Evolutionary conservation across 805 yeast genomes (phyloP), one percentile per base, ranked within the genome.

Genomic region (Scheffersomyces ergatensis): DNA sequence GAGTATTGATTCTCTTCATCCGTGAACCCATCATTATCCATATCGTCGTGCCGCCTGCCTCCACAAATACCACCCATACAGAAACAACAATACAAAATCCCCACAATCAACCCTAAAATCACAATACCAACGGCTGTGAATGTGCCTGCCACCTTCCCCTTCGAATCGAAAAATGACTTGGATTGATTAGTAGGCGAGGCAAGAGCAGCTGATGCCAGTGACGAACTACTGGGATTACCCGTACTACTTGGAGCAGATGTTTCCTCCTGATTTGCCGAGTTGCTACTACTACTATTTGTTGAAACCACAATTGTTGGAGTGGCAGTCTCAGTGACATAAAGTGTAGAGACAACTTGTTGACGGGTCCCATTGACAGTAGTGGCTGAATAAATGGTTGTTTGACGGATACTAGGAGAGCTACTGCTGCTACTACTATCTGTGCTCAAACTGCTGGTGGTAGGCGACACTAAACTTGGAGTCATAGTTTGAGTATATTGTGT

Each of bases 141-240:
- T 0, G 89, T 85, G 3, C 95, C 96, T 0, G 90, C 95, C 1
- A 88, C 93, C 55, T 83, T 85, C 0, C 92, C 95, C 34, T 77
- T 78, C 35, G 78, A 67, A 42, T 74, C 70, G 72, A 85, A 88
- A 55, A 83, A 88, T 2, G 81, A 66, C 15, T 52, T 54, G 4
- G 40, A 23, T 15, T 34, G 15, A 6, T 34, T 33, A 40, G 40
- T 37, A 40, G 62, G 34, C 9, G 52, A 19, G 4, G 51, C 34
- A n/a, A 51, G 48, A 30, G 49, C 42, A 18, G 52, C 46, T 27
- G 49, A 31, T 31, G 58, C 32, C 33, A 39, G 9, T 3, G 40
- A 2, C 12, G 48, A 20, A 3, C 39, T 19, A 4, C 43, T 18
- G 8, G 50, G 17, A 1, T 24, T 27, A 4, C 26, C 27, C n/a